Conservation (phyloP, 495 filamentous ascomycete genomes). For the Penicillium atrosanguineum region DNA sequence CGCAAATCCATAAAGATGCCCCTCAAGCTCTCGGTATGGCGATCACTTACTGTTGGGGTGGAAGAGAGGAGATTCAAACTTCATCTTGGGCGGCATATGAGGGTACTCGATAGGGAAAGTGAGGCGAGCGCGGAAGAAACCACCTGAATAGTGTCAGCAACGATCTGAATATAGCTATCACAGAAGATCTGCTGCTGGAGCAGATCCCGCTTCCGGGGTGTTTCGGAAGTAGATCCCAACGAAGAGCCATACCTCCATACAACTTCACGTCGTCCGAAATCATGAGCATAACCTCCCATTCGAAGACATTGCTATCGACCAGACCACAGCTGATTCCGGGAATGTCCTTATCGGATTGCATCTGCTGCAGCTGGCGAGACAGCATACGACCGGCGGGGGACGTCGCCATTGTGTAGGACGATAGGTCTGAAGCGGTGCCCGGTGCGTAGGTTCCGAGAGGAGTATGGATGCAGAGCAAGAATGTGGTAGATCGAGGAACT, state of each 20-base stretch:
- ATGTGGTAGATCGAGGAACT: neutral
- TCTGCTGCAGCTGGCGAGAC: slow-evolving; percentile 82
- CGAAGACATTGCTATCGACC: slow-evolving; percentile 86
- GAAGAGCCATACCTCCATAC: slow-evolving; percentile 69
- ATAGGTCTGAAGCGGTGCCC: slow-evolving; percentile 1
- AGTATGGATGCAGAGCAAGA: neutral
- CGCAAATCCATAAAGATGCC: neutral
- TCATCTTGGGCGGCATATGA: slow-evolving; percentile 84
- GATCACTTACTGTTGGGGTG: slow-evolving; percentile 76
- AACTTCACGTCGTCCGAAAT: slow-evolving; percentile 94
- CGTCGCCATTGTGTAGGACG: slow-evolving; percentile 40
- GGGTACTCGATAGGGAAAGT: slow-evolving; percentile 82
- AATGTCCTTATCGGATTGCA: slow-evolving; percentile 88
- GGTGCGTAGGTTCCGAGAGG: neutral
- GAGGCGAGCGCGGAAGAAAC: slow-evolving; percentile 82
- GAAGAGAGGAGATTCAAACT: slow-evolving; percentile 85
- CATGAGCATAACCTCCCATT: slow-evolving; percentile 99
- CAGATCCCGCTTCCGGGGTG: neutral
- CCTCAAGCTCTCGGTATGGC: neutral
- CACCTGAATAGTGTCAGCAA: slow-evolving; percentile 52
- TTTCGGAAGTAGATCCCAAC: neutral
- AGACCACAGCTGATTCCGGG: slow-evolving; percentile 92
- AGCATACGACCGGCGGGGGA: slow-evolving; percentile 72
- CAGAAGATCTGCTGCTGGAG: neutral
- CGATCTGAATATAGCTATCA: neutral